phyloP scores from a whole-genome alignment of 2,329 filamentous ascomycete genomes.

The Sarocladium kiliense region DNA sequence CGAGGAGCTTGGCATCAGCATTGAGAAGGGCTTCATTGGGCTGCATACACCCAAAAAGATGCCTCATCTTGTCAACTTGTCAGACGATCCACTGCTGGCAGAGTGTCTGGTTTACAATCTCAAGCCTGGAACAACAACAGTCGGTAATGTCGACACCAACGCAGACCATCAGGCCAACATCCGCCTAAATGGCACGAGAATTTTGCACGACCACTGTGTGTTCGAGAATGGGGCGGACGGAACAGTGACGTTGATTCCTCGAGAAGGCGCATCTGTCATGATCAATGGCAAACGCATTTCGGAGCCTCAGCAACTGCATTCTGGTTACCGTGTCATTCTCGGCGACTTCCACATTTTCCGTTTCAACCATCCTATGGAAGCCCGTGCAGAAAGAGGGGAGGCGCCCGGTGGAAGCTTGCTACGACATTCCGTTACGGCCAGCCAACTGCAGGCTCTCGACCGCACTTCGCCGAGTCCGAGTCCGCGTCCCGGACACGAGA shows the following conservation, averaged over 20 bases:
- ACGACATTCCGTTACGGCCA: conserved; percentile 71
- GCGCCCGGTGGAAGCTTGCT: conserved; percentile 71
- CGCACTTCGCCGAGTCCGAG: conserved; percentile 55
- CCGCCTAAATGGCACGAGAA: conserved; percentile 86
- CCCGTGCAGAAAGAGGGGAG: conserved; percentile 84
- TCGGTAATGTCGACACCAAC: conserved; percentile 88
- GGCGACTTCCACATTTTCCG: conserved; percentile 98
- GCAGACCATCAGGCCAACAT: conserved; percentile 76
- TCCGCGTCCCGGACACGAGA: conserved; percentile 64
- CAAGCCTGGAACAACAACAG: conserved; percentile 89
- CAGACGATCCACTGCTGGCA: conserved; percentile 86
- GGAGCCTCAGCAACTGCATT: conserved; percentile 79
- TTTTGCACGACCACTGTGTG: conserved; percentile 84
- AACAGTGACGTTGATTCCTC: conserved; percentile 83
- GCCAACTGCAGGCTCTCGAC: conserved; percentile 55
- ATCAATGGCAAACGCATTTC: conserved; percentile 90
- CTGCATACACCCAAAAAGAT: conserved; percentile 97
- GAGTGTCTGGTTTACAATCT: conserved; percentile 98
- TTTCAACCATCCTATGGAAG: conserved; percentile 97
- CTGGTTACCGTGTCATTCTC: conserved; percentile 89
- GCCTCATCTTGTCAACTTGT: conserved; percentile 96
- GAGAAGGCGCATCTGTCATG: conserved; percentile 94
- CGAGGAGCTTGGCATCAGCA: conserved; percentile 96
- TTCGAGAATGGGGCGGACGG: conserved; percentile 88
- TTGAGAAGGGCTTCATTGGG: conserved; percentile 96